Conservation (phyloP, 768 basidiomycete genomes). For the Boletus huronensis region DNA sequence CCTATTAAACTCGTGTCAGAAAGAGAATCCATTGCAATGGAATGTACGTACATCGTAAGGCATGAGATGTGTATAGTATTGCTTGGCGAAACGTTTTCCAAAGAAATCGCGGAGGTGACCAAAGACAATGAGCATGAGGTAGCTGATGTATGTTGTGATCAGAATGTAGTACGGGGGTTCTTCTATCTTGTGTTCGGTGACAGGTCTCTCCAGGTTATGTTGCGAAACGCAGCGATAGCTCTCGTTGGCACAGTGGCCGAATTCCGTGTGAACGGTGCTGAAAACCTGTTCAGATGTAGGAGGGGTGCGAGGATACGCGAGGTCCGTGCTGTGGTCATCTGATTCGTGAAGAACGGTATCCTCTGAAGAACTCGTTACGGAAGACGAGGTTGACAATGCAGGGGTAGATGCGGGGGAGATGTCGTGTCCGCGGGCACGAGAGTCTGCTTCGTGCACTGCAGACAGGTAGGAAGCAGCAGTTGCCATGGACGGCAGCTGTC, state of each 20-base stretch:
- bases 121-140: conserved; percentile 85
- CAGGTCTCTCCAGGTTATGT: conserved; percentile 45
- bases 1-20: conserved; percentile 46
- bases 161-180: conserved; percentile 94
- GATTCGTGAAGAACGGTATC: conserved; percentile 60
- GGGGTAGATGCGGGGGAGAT: conserved; percentile 61
- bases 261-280: conserved; percentile 82
- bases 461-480: conserved; percentile 60
- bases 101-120: conserved; percentile 95
- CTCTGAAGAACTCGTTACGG: conserved; percentile 63
- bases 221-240: conserved; percentile 65
- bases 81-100: conserved; percentile 74
- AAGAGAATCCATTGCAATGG: background rate
- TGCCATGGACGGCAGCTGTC: conserved; percentile 38
- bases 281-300: conserved; percentile 81
- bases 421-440: conserved; percentile 52
- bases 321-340: conserved; percentile 52
- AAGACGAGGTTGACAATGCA: conserved; percentile 71
- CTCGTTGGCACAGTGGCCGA: conserved; percentile 85
- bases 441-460: conserved; percentile 63
- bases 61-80: conserved; percentile 76
- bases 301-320: conserved; percentile 58
- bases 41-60: conserved; percentile 69
- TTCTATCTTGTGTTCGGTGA: conserved; percentile 59
- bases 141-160: conserved; percentile 88